phyloP scores from a whole-genome alignment of 1,284 basidiomycete genomes.

The Trametes versicolor region DNA sequence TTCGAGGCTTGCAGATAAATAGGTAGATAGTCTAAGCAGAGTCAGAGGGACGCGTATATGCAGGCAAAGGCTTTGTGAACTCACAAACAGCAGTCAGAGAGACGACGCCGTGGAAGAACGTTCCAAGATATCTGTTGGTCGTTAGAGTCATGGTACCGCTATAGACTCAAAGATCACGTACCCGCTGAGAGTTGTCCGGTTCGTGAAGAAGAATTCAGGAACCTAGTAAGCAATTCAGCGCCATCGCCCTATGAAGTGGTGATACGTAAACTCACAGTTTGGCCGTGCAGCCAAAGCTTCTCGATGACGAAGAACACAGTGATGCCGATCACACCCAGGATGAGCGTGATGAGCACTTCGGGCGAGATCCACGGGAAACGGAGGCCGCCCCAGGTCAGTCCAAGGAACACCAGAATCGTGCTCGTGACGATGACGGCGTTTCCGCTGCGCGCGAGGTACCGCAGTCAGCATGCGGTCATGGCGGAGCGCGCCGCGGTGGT shows the following conservation, averaged over 20 bases:
- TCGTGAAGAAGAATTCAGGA: constrained; percentile 43
- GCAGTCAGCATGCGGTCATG: constrained; percentile 5
- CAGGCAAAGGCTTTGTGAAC: neutral
- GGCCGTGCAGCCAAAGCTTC: constrained; percentile 22
- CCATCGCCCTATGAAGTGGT: too few species aligned
- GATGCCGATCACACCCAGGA: constrained; percentile 33
- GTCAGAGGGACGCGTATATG: neutral
- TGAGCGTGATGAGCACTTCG: constrained; percentile 33
- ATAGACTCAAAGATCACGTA: constrained; percentile 3
- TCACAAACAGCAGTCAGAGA: constrained; percentile 21
- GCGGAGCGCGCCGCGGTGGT: neutral
- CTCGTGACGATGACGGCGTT: constrained; percentile 17
- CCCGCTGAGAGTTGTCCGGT: constrained; percentile 46
- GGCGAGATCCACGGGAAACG: constrained; percentile 32
- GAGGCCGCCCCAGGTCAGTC: constrained; percentile 34
- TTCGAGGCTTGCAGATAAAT: constrained; percentile 52
- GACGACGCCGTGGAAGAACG: constrained; percentile 32
- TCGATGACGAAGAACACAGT: constrained; percentile 30
- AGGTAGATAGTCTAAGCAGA: constrained; percentile 44
- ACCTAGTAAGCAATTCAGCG: constrained; percentile 30
- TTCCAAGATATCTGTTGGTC: constrained; percentile 35
- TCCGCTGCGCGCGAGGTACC: constrained; percentile 17
- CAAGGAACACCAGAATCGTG: constrained; percentile 20
- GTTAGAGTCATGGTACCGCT: neutral
- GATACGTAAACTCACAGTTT: constrained; percentile 13